Evolutionary conservation across 805 yeast species (phyloP).

Genomic region (Kodamaea nitidulidarum): DNA sequence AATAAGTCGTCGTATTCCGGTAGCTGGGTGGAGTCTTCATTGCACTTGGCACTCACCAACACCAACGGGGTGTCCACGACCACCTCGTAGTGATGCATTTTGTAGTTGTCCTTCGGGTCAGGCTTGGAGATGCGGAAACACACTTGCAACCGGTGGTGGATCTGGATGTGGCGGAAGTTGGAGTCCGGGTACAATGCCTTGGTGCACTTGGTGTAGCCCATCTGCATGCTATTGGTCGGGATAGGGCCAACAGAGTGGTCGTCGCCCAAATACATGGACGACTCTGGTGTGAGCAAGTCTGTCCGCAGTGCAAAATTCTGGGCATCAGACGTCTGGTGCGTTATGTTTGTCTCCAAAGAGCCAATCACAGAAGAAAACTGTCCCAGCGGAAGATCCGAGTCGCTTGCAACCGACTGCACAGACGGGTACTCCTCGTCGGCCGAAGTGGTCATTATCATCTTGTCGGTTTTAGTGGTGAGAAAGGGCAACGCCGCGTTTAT

Average conservation of each 20-base stretch:
- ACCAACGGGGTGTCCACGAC: constrained; percentile 74
- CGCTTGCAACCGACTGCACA: constrained; percentile 19
- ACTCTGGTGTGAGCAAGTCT: constrained; percentile 27
- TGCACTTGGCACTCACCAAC: constrained; percentile 39
- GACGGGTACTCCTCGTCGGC: constrained; percentile 10
- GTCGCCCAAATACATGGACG: constrained; percentile 28
- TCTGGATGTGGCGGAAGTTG: constrained; percentile 57
- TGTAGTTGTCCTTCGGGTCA: constrained; percentile 42
- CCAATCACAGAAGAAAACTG: constrained; percentile 38
- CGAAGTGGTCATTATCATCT: constrained; percentile 21
- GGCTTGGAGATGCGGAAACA: constrained; percentile 65
- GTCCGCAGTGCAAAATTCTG: not conserved
- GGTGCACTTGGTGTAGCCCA: constrained; percentile 32
- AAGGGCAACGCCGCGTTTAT: constrained; percentile 43
- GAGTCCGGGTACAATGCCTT: constrained; percentile 58
- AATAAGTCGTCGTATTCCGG: constrained; percentile 35
- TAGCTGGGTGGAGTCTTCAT: constrained; percentile 37
- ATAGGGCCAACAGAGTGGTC: constrained; percentile 13
- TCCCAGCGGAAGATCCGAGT: constrained; percentile 5
- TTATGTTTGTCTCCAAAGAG: constrained; percentile 35
- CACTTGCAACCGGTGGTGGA: constrained; percentile 66
- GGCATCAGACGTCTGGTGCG: constrained; percentile 16
- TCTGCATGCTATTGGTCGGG: constrained; percentile 26
- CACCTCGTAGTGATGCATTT: constrained; percentile 73
- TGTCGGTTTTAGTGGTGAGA: constrained; percentile 36